phyloP scores from a whole-genome alignment of 257 asterid genomes.

The Lycium barbarum region DNA sequence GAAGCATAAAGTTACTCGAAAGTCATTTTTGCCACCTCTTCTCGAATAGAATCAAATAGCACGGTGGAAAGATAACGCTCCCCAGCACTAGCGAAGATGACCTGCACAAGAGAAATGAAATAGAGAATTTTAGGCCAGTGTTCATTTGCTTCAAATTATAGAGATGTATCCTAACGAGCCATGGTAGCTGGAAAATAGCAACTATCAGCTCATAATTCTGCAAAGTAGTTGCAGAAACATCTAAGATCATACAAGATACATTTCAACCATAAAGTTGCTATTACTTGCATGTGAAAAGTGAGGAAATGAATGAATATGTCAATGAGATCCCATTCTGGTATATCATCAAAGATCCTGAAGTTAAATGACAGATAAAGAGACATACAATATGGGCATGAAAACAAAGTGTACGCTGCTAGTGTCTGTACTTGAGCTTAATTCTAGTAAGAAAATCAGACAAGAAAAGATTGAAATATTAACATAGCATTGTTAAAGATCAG shows the following conservation, averaged over 20 bases:
- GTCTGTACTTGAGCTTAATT: not conserved
- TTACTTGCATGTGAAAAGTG: not conserved
- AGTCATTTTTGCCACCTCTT: constrained; percentile 50
- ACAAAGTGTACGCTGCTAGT: not conserved
- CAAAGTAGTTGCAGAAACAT: not conserved
- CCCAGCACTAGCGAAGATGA: constrained; percentile 60
- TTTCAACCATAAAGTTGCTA: not conserved
- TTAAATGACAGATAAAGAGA: not conserved
- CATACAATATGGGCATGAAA: not conserved
- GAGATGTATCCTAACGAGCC: not conserved
- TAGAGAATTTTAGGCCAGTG: not conserved
- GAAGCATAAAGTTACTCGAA: constrained; percentile 12
- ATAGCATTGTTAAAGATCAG: not conserved
- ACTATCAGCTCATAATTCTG: not conserved
- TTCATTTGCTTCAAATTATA: not conserved
- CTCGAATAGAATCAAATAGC: constrained; percentile 56
- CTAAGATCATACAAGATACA: not conserved
- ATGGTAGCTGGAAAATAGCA: not conserved
- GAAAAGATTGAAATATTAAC: not conserved
- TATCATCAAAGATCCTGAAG: not conserved
- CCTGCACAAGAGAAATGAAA: constrained; percentile 36
- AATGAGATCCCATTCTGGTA: not conserved
- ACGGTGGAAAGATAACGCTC: constrained; percentile 66
- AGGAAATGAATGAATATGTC: not conserved
- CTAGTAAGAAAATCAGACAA: not conserved